These are phyloP conservation scores for Aspergillus sp. DNA, from an alignment of 2,329 filamentous ascomycete species.

Conservation along the genomic window DNA sequence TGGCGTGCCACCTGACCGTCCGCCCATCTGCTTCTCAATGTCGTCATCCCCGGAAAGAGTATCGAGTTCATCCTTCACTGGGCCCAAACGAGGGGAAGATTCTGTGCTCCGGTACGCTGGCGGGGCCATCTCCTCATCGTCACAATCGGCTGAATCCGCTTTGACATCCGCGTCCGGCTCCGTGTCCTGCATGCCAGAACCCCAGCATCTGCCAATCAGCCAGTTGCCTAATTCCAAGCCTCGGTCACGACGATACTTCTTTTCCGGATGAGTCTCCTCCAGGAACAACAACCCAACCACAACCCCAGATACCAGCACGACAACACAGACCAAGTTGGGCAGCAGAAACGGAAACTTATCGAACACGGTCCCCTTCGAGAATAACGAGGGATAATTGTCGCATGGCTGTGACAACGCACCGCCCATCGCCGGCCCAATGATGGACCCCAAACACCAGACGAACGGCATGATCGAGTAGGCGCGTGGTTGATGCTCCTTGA, in stretches of 20 bases:
- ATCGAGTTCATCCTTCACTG: slow-evolving; percentile 29
- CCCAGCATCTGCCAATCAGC: slow-evolving; percentile 50
- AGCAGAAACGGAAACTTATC: slow-evolving; percentile 86
- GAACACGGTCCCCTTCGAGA: slow-evolving; percentile 73
- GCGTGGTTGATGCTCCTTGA: slow-evolving; percentile 89
- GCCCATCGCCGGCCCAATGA: slow-evolving; percentile 87
- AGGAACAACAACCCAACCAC: slow-evolving; percentile 80
- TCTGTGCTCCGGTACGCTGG: slow-evolving; percentile 67
- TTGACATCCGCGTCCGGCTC: slow-evolving; percentile 43
- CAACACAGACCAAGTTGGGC: slow-evolving; percentile 85
- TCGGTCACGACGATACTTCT: slow-evolving; percentile 72
- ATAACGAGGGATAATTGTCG: slow-evolving; percentile 73
- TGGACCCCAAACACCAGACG: slow-evolving; percentile 96
- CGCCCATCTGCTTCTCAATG: slow-evolving; percentile 43
- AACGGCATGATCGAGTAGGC: slow-evolving; percentile 98
- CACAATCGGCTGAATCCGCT: slow-evolving; percentile 50
- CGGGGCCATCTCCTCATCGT: slow-evolving; percentile 62
- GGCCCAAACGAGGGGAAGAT: slow-evolving; percentile 52
- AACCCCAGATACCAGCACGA: slow-evolving; percentile 74
- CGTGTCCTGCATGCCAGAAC: slow-evolving; percentile 26
- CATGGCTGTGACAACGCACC: slow-evolving; percentile 87
- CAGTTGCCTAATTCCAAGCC: slow-evolving; percentile 75
- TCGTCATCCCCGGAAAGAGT: slow-evolving; percentile 38
- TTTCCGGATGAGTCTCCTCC: slow-evolving; percentile 87
- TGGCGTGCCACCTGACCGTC: slow-evolving; percentile 42